phyloP scores from a whole-genome alignment of 2,329 filamentous ascomycete species.

The Aspergillus candidus region DNA sequence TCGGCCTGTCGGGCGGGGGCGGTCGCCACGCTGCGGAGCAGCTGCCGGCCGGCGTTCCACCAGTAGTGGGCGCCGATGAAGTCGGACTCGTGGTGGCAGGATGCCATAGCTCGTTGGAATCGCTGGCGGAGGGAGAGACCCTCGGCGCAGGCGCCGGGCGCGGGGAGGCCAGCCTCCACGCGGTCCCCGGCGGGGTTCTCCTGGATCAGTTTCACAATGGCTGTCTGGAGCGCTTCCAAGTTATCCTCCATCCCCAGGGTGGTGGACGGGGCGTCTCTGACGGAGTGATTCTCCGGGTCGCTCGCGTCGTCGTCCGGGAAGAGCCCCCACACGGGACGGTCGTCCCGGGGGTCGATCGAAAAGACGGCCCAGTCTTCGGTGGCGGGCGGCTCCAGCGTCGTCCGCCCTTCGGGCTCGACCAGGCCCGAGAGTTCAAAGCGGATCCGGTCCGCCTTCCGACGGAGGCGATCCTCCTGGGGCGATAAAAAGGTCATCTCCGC shows the following conservation, averaged over 20 bases:
- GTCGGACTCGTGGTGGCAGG: conserved; percentile 72
- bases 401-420: conserved; percentile 36
- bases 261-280: conserved; percentile 30
- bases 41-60: conserved; percentile 72
- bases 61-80: conserved; percentile 80
- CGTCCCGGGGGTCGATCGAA: conserved; percentile 69
- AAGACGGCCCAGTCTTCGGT: conserved; percentile 77
- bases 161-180: conserved; percentile 14
- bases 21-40: conserved; percentile 57
- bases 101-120: conserved; percentile 63
- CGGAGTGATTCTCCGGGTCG: conserved; percentile 54
- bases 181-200: conserved; percentile 74
- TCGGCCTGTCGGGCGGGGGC: conserved; percentile 45
- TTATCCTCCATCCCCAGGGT: conserved; percentile 63
- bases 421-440: conserved; percentile 37
- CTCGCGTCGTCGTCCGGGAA: conserved; percentile 57
- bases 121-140: conserved; percentile 28
- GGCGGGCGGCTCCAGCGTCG: conserved; percentile 67
- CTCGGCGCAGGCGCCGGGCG: conserved; percentile 4
- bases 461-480: conserved; percentile 20
- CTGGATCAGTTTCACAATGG: conserved; percentile 72
- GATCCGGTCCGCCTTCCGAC: conserved; percentile 34
- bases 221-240: conserved; percentile 73
- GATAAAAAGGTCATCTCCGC: conserved; percentile 26
- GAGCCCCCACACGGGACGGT: conserved; percentile 61